phyloP scores from a whole-genome alignment of 495 filamentous ascomycete genomes.

The Apodospora peruviana region DNA sequence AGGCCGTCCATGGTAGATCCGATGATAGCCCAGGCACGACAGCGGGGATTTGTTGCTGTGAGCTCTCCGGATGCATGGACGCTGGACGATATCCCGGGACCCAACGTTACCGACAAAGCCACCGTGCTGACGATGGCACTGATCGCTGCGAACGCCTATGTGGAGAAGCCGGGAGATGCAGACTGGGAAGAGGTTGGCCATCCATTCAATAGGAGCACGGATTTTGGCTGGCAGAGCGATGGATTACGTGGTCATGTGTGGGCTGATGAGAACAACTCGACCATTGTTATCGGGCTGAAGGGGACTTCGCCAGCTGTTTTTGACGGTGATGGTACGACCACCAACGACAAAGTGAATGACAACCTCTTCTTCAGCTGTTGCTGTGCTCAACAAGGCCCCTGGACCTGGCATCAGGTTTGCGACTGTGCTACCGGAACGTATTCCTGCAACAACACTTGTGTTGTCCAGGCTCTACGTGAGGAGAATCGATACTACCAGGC shows the following conservation, averaged over 20 bases:
- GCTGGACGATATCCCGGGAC: conserved; percentile 69
- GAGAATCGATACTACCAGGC: conserved; percentile 90
- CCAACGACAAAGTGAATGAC: conserved; percentile 95
- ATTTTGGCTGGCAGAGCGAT: conserved; percentile 89
- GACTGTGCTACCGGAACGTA: conserved; percentile 81
- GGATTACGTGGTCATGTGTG: conserved; percentile 91
- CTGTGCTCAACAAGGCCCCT: conserved; percentile 85
- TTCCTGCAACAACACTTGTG: conserved; percentile 85
- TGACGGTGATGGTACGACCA: conserved; percentile 90
- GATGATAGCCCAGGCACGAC: conserved; percentile 62
- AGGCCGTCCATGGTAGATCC: conserved; percentile 67
- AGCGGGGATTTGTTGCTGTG: conserved; percentile 52
- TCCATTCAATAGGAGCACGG: conserved; percentile 71
- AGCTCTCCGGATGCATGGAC: conserved; percentile 72
- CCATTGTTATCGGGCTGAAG: conserved; percentile 87
- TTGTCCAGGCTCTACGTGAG: conserved; percentile 63
- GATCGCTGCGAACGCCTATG: conserved; percentile 87
- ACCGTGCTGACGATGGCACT: conserved; percentile 78
- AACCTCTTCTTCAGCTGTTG: conserved; percentile 98
- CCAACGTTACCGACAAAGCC: conserved; percentile 79
- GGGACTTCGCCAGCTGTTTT: conserved; percentile 87
- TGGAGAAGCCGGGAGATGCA: conserved; percentile 58
- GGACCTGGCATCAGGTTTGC: conserved; percentile 84
- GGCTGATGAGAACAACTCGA: conserved; percentile 75
- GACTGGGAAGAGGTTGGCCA: conserved; percentile 81